phyloP scores from a whole-genome alignment of 2,329 filamentous ascomycete species.

The Exophiala calicioides region DNA sequence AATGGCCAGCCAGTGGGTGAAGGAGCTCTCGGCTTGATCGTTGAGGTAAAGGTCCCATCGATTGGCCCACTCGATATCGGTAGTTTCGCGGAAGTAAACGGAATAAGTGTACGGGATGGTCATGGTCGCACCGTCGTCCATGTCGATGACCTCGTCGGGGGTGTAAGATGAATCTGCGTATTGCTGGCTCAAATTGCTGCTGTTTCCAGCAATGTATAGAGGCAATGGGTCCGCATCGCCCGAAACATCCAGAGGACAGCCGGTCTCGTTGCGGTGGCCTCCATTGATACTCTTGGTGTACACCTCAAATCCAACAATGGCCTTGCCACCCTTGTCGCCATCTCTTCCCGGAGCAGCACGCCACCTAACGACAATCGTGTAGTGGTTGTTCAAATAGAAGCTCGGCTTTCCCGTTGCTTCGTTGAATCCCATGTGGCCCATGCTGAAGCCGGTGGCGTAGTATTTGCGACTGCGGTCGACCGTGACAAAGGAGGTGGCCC shows the following conservation, averaged over 20 bases:
- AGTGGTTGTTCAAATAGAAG: constrained; percentile 83
- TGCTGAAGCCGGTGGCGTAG: constrained; percentile 86
- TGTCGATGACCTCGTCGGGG: constrained; percentile 57
- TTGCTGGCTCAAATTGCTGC: constrained; percentile 50
- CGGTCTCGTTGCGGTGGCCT: constrained; percentile 60
- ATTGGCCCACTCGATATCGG: constrained; percentile 75
- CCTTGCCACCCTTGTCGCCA: constrained; percentile 70
- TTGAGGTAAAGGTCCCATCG: constrained; percentile 90
- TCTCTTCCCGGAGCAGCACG: constrained; percentile 68
- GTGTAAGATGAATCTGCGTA: constrained; percentile 63
- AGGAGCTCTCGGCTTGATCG: constrained; percentile 77
- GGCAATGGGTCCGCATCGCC: constrained; percentile 66
- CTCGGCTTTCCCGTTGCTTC: constrained; percentile 60
- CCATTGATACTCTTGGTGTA: constrained; percentile 80
- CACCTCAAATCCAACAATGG: constrained; percentile 86
- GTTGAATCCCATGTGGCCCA: constrained; percentile 72
- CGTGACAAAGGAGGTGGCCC: constrained; percentile 84
- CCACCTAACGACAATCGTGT: constrained; percentile 80
- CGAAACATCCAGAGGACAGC: constrained; percentile 69
- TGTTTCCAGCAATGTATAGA: constrained; percentile 66
- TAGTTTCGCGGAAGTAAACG: constrained; percentile 84
- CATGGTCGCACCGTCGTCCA: constrained; percentile 65
- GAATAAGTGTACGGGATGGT: constrained; percentile 85
- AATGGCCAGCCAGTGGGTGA: constrained; percentile 86
- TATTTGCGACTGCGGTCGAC: constrained; percentile 83